These are phyloP conservation scores for Apiotrichum gamsii DNA, from an alignment of 1,284 basidiomycete genomes.

Conservation along the genomic window DNA sequence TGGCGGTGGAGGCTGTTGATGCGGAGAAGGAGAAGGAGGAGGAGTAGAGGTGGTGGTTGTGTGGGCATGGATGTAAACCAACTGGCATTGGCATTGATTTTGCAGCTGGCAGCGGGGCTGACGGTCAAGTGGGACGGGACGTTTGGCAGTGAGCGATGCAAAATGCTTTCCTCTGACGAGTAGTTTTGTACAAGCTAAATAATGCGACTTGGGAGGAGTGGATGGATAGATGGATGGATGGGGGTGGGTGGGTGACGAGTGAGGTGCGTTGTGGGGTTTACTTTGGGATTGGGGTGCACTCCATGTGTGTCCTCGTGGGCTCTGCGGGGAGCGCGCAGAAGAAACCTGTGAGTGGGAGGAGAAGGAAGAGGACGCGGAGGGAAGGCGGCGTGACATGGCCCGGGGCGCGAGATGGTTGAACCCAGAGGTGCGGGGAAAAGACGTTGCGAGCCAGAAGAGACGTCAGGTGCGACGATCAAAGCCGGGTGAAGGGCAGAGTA, in stretches of 20 bases:
- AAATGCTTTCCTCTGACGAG: no score
- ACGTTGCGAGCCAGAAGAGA: background rate
- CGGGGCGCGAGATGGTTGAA: background rate
- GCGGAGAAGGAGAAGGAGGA: conserved; percentile 6
- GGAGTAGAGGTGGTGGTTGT: background rate
- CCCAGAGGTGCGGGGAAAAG: background rate
- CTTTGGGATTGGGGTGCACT: conserved; percentile 65
- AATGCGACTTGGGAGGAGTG: no score
- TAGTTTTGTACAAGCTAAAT: no score
- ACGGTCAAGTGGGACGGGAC: no score
- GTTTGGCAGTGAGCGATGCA: no score
- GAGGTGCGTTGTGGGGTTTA: no score
- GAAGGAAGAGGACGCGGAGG: background rate
- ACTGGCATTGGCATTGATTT: background rate
- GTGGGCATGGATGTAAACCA: background rate
- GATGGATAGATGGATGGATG: no score
- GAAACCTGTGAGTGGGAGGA: conserved; percentile 52
- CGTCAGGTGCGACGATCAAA: no score
- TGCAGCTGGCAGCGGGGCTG: no score
- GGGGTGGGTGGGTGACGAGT: no score
- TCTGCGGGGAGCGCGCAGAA: conserved; percentile 69
- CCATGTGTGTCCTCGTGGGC: conserved; percentile 64
- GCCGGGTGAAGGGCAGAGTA: no score
- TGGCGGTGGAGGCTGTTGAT: conserved; percentile 14
- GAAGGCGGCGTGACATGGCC: background rate